Evolutionary conservation across 2,329 filamentous ascomycete genomes (phyloP).

Genomic region (Fusarium phyllophilum): DNA sequence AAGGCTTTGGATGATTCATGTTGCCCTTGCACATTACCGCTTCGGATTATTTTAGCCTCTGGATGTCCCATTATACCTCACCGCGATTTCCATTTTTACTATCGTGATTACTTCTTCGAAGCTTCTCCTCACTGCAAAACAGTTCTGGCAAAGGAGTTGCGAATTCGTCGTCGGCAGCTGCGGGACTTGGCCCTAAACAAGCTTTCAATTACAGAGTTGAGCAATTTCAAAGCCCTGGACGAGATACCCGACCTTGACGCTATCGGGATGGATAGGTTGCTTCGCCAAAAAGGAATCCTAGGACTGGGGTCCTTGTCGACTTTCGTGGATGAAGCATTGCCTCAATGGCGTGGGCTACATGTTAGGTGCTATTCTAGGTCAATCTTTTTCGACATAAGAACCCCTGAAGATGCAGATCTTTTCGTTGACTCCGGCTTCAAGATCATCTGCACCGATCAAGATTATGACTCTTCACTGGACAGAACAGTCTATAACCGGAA

Average conservation of each 20-base stretch:
- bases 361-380: rapidly evolving
- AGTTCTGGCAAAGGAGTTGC: not conserved
- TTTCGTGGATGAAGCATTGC: rapidly evolving
- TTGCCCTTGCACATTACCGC: not conserved
- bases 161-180: not conserved
- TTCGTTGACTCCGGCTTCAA: rapidly evolving
- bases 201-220: not conserved
- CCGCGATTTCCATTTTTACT: not conserved
- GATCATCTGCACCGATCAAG: rapidly evolving
- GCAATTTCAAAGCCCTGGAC: rapidly evolving
- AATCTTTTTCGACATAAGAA: rapidly evolving
- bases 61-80: not conserved
- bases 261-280: rapidly evolving
- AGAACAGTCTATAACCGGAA: not conserved
- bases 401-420: not conserved
- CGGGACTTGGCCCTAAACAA: not conserved
- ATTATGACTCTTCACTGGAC: rapidly evolving
- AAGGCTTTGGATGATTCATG: rapidly evolving
- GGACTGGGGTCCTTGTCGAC: rapidly evolving
- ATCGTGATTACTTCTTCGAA: not conserved
- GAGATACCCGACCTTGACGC: rapidly evolving
- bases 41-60: not conserved
- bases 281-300: rapidly evolving
- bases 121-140: not conserved
- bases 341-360: rapidly evolving